Evolutionary conservation across 192 early-diverging fungal genomes (phyloP).

Genomic region (Obelidium mucronatum): DNA sequence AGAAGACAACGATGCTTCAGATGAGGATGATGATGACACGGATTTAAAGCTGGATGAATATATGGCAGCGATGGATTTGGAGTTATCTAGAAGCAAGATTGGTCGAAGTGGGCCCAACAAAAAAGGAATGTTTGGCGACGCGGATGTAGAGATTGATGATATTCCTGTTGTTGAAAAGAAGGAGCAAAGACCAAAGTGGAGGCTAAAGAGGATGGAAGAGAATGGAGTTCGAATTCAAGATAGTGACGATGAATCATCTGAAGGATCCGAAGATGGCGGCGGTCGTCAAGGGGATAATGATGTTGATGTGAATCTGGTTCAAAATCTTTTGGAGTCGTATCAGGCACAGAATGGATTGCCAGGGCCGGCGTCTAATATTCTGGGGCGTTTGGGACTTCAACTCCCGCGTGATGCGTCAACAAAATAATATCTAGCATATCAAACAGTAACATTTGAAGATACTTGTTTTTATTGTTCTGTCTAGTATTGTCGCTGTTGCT

Average conservation of each 20-base stretch:
- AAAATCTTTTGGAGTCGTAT: slow-evolving; percentile 92
- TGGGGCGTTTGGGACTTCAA: slow-evolving; percentile 74
- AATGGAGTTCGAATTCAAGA: slow-evolving; percentile 10
- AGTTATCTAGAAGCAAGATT: slow-evolving; percentile 31
- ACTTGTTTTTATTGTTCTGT: too few species aligned
- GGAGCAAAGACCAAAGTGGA: slow-evolving; percentile 24
- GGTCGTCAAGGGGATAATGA: slow-evolving; percentile 65
- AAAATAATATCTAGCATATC: too few species aligned
- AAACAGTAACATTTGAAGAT: too few species aligned
- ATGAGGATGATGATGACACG: slow-evolving; percentile 16
- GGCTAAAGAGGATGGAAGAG: slow-evolving; percentile 24
- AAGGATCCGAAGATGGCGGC: too few species aligned
- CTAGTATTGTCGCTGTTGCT: too few species aligned
- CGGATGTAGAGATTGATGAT: not conserved
- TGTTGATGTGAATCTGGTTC: slow-evolving; percentile 84
- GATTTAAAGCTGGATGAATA: slow-evolving; percentile 39
- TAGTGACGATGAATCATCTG: not conserved
- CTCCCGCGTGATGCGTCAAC: slow-evolving; percentile 28
- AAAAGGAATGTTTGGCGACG: slow-evolving; percentile 10
- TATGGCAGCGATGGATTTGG: slow-evolving; percentile 36
- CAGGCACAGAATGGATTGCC: slow-evolving; percentile 90
- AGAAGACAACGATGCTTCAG: not conserved
- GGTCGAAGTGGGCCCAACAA: slow-evolving; percentile 17
- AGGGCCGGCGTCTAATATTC: slow-evolving; percentile 84
- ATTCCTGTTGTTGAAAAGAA: too few species aligned